Evolutionary conservation across 2,329 filamentous ascomycete genomes (phyloP), one percentile per base, ranked within the genome.

Genomic region (Teratosphaeria nubilosa): DNA sequence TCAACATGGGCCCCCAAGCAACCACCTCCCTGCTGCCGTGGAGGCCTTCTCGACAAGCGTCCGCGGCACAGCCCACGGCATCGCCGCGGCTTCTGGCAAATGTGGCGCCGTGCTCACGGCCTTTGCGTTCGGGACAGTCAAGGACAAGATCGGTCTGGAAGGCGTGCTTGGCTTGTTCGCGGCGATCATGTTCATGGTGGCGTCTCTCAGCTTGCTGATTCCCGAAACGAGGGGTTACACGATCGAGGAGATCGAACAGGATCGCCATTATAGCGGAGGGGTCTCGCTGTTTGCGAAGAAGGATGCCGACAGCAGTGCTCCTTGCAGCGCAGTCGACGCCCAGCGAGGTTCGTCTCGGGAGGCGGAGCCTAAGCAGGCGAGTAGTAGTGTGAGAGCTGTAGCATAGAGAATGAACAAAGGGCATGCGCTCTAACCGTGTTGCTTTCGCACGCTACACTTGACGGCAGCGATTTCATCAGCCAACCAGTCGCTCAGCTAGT

Each of bases 11-110:
- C 66, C 71, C 66, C 59, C 56, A 61, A 41, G 13, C 62, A 31
- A 56, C 54, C 25, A 53, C 58, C 16, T 63, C 58, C 48, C 51
- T 61, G 27, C 77, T 81, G 41, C 77, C 20, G 78, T 78, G 14
- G 80, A 82, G 60, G 74, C 80, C 53, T 82, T 81, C 61, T 79
- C 80, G 6, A 82, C 79, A 0, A 73, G 78, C n/a, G 81, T 80
- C 63, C 75, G 80, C 20, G 77, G 74, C 53, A 78, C 77, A 1
- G 79, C 76, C 57, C 77, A 82, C 63, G 80, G 79, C 16, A 75
- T 82, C 60, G 74, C 75, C 51, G 80, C 80, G 20, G 79, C 73
- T 1, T 66, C 74, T 1, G 80, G 80, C 3, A 82, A 82, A 64
- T 68, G 81, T 1, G 79, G 80, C 24, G 78, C 78, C 0, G 73